Percentiles rank a stretch among this genome's conserved stretches.
Evolutionary conservation across 768 basidiomycete genomes (phyloP).

Genomic region (Candolleomyces efflorescens): DNA sequence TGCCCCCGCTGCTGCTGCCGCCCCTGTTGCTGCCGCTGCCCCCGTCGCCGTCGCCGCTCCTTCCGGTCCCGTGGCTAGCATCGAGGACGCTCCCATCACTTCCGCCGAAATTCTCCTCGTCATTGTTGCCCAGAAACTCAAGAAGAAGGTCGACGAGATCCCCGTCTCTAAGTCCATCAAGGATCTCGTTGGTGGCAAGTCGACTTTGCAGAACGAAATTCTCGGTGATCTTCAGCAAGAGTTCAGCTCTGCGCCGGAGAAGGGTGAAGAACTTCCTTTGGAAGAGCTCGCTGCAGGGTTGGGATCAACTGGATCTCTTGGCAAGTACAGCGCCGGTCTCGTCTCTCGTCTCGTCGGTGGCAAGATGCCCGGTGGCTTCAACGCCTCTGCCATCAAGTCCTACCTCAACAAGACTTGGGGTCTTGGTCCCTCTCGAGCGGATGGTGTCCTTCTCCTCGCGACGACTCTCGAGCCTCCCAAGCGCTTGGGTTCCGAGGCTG

Average conservation of each 20-base stretch:
- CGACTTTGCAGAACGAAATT: slow-evolving; percentile 98
- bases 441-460: slow-evolving; percentile 85
- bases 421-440: slow-evolving; percentile 84
- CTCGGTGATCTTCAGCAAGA: slow-evolving; percentile 95
- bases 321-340: slow-evolving; percentile 90
- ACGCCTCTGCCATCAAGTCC: slow-evolving; percentile 83
- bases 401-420: slow-evolving; percentile 94
- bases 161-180: slow-evolving; percentile 94
- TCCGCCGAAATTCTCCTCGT: slow-evolving; percentile 82
- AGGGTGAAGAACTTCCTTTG: slow-evolving; percentile 94
- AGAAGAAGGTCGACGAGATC: slow-evolving; percentile 89
- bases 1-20: slow-evolving; percentile 30
- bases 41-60: slow-evolving; percentile 42
- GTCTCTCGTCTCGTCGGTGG: slow-evolving; percentile 88
- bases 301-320: slow-evolving; percentile 82
- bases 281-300: slow-evolving; percentile 85
- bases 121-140: slow-evolving; percentile 96
- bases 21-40: slow-evolving; percentile 37
- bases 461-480: slow-evolving; percentile 94
- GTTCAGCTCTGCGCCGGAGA: slow-evolving; percentile 93
- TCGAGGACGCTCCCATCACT: slow-evolving; percentile 91
- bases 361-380: slow-evolving; percentile 99
- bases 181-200: slow-evolving; percentile 97
- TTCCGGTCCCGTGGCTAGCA: slow-evolving; percentile 60
- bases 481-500: slow-evolving; percentile 84